Conservation (phyloP, 1,139 yeast species). For the Yamadazyma aaseri region DNA sequence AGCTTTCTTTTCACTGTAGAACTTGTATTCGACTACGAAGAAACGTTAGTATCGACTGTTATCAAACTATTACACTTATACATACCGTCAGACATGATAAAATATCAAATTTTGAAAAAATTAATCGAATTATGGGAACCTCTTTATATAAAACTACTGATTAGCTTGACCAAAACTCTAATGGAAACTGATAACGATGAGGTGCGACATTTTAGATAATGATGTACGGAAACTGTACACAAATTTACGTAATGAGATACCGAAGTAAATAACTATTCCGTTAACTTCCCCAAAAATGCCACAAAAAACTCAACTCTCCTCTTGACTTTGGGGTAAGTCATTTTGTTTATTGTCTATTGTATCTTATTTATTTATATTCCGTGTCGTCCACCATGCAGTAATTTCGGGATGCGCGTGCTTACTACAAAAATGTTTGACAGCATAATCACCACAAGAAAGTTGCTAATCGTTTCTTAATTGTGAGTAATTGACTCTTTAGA, state of each 20-base stretch:
- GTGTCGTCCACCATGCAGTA: no score
- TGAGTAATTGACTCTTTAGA: no score
- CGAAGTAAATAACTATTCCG: no score
- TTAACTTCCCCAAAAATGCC: no score
- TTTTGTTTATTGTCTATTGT: no score
- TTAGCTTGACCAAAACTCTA: neutral
- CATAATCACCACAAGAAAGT: no score
- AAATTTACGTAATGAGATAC: neutral
- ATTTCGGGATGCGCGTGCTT: no score
- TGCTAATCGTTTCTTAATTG: no score
- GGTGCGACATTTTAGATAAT: neutral
- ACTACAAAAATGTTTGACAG: no score
- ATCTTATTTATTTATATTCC: no score
- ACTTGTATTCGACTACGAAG: conserved; percentile 42
- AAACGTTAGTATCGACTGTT: conserved; percentile 3
- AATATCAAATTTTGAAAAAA: neutral
- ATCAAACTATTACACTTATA: conserved; percentile 1
- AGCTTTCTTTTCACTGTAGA: conserved; percentile 52
- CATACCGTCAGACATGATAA: conserved; percentile 15
- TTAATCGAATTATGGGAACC: neutral
- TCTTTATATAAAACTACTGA: neutral
- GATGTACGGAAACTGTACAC: conserved; percentile 2
- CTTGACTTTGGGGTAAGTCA: no score
- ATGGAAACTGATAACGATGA: conserved; percentile 9
- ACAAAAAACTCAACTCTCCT: no score